Conservation (phyloP, 371 early-diverging fungal genomes). For the Chytridium lagenaria region DNA sequence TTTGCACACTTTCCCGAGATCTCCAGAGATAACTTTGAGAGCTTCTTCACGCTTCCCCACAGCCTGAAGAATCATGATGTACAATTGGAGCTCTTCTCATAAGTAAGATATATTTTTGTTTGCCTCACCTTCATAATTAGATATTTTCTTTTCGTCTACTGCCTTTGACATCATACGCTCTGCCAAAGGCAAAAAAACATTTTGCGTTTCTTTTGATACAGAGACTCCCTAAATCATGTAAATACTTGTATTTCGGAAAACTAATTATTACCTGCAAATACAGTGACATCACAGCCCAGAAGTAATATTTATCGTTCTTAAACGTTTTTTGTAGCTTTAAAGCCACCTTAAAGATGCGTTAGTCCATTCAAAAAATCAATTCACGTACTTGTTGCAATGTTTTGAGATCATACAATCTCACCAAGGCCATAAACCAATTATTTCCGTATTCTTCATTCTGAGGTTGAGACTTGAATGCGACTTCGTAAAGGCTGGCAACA, state of each 20-base stretch:
- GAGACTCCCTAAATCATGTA: neutral
- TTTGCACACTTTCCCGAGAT: constrained; percentile 65
- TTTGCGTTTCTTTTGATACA: neutral
- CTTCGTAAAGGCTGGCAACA: constrained; percentile 76
- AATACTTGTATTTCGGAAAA: neutral
- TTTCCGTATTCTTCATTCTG: constrained; percentile 76
- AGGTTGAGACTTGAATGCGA: constrained; percentile 68
- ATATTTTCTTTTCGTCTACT: constrained; percentile 67
- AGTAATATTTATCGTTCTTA: constrained; percentile 78
- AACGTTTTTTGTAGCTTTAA: constrained; percentile 81
- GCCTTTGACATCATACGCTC: constrained; percentile 88
- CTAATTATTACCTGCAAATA: constrained; percentile 44
- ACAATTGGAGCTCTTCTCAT: constrained; percentile 67
- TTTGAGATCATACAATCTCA: constrained; percentile 72
- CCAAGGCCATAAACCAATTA: constrained; percentile 87
- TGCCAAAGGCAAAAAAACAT: constrained; percentile 69
- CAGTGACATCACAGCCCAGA: constrained; percentile 85
- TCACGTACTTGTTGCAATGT: constrained; percentile 78
- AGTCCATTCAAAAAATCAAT: neutral
- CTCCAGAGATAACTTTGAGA: constrained; percentile 64
- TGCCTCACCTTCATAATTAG: constrained; percentile 62
- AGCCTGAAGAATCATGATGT: constrained; percentile 67
- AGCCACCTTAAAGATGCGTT: constrained; percentile 61
- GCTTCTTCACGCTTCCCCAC: constrained; percentile 69
- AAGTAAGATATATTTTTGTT: constrained; percentile 10